A percentile compares a stretch with the other conserved stretches of the same genome.
Conservation (phyloP, 768 basidiomycete genomes). For the Calocybe cyanea region DNA sequence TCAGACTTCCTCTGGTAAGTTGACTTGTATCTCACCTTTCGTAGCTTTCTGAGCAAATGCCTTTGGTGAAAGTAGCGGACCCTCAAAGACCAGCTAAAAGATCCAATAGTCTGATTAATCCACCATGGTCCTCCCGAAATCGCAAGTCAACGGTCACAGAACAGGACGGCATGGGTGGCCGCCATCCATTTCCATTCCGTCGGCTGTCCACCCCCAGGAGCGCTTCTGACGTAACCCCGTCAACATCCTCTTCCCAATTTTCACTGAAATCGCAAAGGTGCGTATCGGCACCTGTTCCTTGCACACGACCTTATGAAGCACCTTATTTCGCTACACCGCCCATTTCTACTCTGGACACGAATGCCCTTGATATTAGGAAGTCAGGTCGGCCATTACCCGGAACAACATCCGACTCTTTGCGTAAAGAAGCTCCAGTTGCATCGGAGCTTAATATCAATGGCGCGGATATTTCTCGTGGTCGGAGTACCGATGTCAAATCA, state of each 20-base stretch:
- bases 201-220: slow-evolving; percentile 12
- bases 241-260: slow-evolving; percentile 19
- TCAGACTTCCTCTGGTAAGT: slow-evolving; percentile 7
- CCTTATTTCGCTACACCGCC: slow-evolving; percentile 44
- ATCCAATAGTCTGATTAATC: slow-evolving; percentile 2
- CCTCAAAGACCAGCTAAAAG: neutral
- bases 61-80: neutral
- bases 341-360: slow-evolving; percentile 17
- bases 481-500: neutral
- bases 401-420: slow-evolving; percentile 9
- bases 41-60: neutral
- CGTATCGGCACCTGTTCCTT: slow-evolving; percentile 25
- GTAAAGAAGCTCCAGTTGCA: neutral
- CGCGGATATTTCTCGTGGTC: slow-evolving; percentile 11
- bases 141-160: slow-evolving; percentile 6
- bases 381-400: slow-evolving; percentile 26
- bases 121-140: slow-evolving; percentile 12
- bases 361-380: slow-evolving; percentile 19
- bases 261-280: slow-evolving; percentile 28
- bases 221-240: slow-evolving; percentile 6
- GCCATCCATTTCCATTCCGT: slow-evolving; percentile 19
- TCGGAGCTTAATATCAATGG: neutral
- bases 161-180: neutral
- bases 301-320: slow-evolving; percentile 39
- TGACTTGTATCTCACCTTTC: neutral